phyloP scores from a whole-genome alignment of 2,329 filamentous ascomycete species.

The Cladobotryum mycophilum region DNA sequence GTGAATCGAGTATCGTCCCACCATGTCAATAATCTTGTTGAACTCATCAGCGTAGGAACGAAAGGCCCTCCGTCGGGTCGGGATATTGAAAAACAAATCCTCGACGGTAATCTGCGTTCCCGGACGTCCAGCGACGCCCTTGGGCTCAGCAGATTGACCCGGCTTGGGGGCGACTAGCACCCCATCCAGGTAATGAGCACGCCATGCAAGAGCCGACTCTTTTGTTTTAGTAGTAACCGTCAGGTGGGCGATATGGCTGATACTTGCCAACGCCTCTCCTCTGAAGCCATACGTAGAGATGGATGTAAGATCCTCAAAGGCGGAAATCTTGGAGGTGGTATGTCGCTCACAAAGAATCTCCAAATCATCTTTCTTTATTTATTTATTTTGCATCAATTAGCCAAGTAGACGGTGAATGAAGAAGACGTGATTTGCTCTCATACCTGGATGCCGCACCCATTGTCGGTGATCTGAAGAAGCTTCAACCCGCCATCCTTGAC shows the following conservation, averaged over 20 bases:
- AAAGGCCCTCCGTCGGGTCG: conserved; percentile 81
- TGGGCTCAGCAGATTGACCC: conserved; percentile 79
- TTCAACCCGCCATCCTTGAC: conserved; percentile 95
- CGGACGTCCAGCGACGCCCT: conserved; percentile 75
- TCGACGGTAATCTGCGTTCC: conserved; percentile 96
- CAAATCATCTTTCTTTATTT: conserved; percentile 87
- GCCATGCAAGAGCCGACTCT: conserved; percentile 82
- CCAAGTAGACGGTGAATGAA: neutral
- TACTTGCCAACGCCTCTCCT: conserved; percentile 91
- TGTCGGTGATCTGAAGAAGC: conserved; percentile 92
- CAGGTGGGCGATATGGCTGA: conserved; percentile 95
- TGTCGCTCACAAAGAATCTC: conserved; percentile 91
- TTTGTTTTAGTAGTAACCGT: conserved; percentile 91
- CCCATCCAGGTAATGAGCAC: conserved; percentile 79
- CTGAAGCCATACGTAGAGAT: conserved; percentile 98
- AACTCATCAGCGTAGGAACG: conserved; percentile 90
- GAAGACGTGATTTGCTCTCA: conserved; percentile 19
- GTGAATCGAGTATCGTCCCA: conserved; percentile 89
- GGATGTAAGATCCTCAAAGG: conserved; percentile 82
- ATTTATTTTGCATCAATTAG: conserved; percentile 49
- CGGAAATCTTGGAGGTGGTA: conserved; percentile 91
- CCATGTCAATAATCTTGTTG: conserved; percentile 93
- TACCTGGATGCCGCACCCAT: conserved; percentile 91
- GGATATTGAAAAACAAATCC: conserved; percentile 95
- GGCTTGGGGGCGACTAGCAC: conserved; percentile 78